phyloP scores from a whole-genome alignment of 768 basidiomycete genomes.

The Tulasnella sp. region DNA sequence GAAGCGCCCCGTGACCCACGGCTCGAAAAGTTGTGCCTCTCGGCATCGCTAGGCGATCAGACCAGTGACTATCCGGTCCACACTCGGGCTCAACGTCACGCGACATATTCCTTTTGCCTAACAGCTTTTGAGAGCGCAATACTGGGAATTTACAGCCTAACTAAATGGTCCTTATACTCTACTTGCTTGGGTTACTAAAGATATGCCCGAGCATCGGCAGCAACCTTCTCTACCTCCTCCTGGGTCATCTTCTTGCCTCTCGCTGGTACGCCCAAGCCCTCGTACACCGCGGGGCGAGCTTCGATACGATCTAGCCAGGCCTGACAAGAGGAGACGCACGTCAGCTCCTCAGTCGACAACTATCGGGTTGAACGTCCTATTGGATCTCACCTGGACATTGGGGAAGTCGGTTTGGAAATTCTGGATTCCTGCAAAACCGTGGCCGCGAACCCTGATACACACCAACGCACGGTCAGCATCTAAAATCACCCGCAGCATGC shows the following conservation, averaged over 20 bases:
- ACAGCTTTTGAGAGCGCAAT: neutral
- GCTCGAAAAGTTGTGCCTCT: no score
- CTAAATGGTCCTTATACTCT: neutral
- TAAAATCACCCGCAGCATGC: neutral
- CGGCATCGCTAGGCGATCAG: no score
- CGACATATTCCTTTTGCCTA: neutral
- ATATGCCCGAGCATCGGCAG: conserved; percentile 28
- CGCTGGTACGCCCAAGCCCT: conserved; percentile 31
- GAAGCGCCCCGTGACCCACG: no score
- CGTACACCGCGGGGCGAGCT: conserved; percentile 31
- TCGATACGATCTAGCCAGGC: conserved; percentile 40
- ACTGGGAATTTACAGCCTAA: neutral
- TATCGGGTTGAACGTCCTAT: conserved; percentile 12
- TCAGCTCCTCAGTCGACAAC: neutral
- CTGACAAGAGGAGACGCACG: conserved; percentile 23
- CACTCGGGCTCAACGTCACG: neutral
- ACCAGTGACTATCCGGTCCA: no score
- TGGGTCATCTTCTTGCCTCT: conserved; percentile 25
- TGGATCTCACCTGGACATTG: conserved; percentile 40
- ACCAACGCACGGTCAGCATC: neutral
- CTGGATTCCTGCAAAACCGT: conserved; percentile 42
- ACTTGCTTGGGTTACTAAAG: conserved; percentile 16
- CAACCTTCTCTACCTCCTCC: conserved; percentile 30
- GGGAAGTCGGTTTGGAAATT: conserved; percentile 54
- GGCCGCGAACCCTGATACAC: conserved; percentile 45